Conservation (phyloP, 1,284 basidiomycete species). For the Rhodotorula sp. region DNA sequence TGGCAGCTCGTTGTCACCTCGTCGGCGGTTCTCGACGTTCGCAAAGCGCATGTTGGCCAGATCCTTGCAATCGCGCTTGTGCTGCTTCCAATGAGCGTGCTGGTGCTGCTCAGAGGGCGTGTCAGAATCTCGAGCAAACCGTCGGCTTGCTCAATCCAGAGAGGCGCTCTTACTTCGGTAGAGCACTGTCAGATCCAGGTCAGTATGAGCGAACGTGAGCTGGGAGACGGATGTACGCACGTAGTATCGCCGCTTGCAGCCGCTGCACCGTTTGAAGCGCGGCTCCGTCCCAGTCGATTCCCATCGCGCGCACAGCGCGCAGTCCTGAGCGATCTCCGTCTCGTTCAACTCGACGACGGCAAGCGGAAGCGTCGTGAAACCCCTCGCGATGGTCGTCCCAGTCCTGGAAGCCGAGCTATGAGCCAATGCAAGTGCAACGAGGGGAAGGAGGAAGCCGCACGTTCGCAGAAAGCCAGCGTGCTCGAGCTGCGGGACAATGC, state of each 20-base stretch:
- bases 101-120: slow-evolving; percentile 19
- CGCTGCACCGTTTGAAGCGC: slow-evolving; percentile 34
- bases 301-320: slow-evolving; percentile 17
- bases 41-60: slow-evolving; percentile 21
- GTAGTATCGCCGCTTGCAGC: slow-evolving; percentile 38
- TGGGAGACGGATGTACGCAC: slow-evolving; percentile 7
- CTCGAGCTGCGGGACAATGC: slow-evolving; percentile 26
- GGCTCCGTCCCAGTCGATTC: slow-evolving; percentile 5
- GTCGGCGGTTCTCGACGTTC: slow-evolving; percentile 29
- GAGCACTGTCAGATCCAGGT: slow-evolving; percentile 18
- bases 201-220: too few relatives aligned
- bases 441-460: slow-evolving; percentile 5
- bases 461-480: slow-evolving; percentile 23
- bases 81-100: slow-evolving; percentile 24
- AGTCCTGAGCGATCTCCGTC: slow-evolving; percentile 24
- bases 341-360: slow-evolving; percentile 29
- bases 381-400: slow-evolving; percentile 30
- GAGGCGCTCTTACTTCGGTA: slow-evolving; percentile 7
- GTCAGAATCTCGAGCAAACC: neutral
- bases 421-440: too few relatives aligned
- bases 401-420: slow-evolving; percentile 10
- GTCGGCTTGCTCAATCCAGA: neutral
- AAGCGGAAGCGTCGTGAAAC: slow-evolving; percentile 23
- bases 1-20: neutral
- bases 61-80: slow-evolving; percentile 37